phyloP scores from a whole-genome alignment of 2,329 filamentous ascomycete species.

The Neofusicoccum laricinum region DNA sequence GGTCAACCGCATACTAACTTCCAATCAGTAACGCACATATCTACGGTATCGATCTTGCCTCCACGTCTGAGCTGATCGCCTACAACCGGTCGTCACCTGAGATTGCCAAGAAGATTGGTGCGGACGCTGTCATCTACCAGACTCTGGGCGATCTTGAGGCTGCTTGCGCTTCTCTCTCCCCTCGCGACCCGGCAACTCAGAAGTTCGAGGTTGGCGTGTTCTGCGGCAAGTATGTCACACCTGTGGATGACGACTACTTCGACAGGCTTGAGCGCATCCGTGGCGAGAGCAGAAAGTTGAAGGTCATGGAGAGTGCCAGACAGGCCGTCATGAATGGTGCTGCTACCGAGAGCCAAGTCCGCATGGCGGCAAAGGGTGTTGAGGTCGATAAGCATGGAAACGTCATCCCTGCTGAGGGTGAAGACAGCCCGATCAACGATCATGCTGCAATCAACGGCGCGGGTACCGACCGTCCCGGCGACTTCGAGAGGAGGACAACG shows the following conservation, averaged over 20 bases:
- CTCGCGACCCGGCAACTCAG: constrained; percentile 53
- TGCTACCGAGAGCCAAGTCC: constrained; percentile 59
- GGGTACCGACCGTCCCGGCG: constrained; percentile 18
- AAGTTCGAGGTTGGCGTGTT: constrained; percentile 92
- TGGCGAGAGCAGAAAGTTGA: constrained; percentile 66
- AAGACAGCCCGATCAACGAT: constrained; percentile 22
- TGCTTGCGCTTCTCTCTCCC: constrained; percentile 71
- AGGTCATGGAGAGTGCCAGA: constrained; percentile 63
- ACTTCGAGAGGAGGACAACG: constrained; percentile 26
- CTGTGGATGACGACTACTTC: constrained; percentile 77
- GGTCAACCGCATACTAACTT: not conserved
- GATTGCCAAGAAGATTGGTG: constrained; percentile 67
- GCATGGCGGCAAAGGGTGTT: constrained; percentile 61
- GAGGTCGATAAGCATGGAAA: constrained; percentile 56
- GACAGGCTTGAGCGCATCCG: constrained; percentile 71
- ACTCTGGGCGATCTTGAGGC: constrained; percentile 74
- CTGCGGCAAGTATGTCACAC: constrained; percentile 80
- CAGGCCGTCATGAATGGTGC: constrained; percentile 63
- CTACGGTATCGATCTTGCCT: constrained; percentile 76
- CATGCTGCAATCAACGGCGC: constrained; percentile 21
- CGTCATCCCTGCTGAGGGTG: constrained; percentile 49
- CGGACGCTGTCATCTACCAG: constrained; percentile 75
- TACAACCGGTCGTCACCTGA: constrained; percentile 60
- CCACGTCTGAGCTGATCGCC: constrained; percentile 67
- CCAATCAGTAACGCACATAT: constrained; percentile 68